A percentile compares a stretch with the other conserved stretches of the same genome.
These are phyloP conservation scores for Artemisia argyi DNA, from an alignment of 129 eudicot genomes.

Conservation along the genomic window DNA sequence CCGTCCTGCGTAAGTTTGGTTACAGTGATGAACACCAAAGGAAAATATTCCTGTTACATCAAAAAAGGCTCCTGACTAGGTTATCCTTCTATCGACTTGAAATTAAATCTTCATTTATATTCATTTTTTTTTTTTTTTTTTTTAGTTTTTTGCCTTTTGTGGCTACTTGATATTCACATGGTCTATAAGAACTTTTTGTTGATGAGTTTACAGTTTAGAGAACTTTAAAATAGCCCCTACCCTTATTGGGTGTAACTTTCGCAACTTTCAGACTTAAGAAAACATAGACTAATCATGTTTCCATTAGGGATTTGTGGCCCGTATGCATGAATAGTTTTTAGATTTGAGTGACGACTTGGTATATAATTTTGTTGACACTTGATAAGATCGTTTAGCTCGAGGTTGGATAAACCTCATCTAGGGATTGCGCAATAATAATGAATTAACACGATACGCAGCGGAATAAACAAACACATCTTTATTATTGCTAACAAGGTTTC, in stretches of 20 bases:
- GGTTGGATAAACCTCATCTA: too few species aligned
- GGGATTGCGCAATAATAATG: too few species aligned
- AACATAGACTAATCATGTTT: neutral
- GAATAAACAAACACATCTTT: too few species aligned
- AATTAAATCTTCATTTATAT: neutral
- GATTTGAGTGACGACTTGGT: neutral
- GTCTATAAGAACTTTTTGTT: conserved; percentile 1
- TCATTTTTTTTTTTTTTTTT: neutral
- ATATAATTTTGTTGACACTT: neutral
- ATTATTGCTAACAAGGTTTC: too few species aligned
- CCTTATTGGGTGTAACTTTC: neutral
- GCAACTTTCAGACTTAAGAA: neutral
- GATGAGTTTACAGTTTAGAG: neutral
- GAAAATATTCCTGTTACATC: conserved; percentile 59
- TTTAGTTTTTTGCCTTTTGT: neutral
- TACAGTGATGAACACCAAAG: conserved; percentile 80
- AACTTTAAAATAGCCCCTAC: neutral
- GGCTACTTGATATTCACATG: conserved; percentile 2
- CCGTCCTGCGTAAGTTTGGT: conserved; percentile 82
- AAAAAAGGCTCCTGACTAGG: conserved; percentile 85
- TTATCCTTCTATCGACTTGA: conserved; percentile 18
- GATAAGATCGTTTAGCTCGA: too few species aligned
- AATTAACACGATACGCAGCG: too few species aligned
- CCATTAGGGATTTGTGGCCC: neutral
- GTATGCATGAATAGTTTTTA: neutral